These are phyloP conservation scores for Hymenoscyphus fructigenus DNA, from an alignment of 2,329 filamentous ascomycete genomes.

Conservation along the genomic window DNA sequence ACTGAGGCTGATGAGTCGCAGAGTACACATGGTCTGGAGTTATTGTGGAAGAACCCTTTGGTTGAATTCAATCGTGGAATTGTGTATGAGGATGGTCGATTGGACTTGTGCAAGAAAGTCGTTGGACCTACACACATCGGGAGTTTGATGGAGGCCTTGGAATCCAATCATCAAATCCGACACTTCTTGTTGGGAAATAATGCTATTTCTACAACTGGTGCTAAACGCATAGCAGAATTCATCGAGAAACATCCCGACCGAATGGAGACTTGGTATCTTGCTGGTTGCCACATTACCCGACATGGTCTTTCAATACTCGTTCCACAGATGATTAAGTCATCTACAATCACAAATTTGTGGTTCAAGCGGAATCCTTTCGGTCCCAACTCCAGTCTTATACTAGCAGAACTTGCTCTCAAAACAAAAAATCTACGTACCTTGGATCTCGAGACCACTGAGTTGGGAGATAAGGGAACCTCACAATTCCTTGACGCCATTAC, in stretches of 20 bases:
- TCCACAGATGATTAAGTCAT: slow-evolving; percentile 45
- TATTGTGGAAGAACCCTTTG: slow-evolving; percentile 10
- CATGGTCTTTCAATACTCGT: slow-evolving; percentile 44
- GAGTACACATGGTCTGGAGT: slow-evolving; percentile 8
- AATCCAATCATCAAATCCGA: slow-evolving; percentile 46
- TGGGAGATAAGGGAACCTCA: slow-evolving; percentile 44
- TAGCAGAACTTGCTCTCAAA: slow-evolving; percentile 46
- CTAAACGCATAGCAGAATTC: slow-evolving; percentile 46
- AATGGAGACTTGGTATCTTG: slow-evolving; percentile 56
- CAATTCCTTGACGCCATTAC: slow-evolving; percentile 18
- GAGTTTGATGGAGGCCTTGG: slow-evolving; percentile 49
- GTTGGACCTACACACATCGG: slow-evolving; percentile 52
- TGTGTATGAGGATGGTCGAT: slow-evolving; percentile 50
- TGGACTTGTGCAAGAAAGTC: slow-evolving; percentile 57
- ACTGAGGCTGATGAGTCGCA: slow-evolving; percentile 6
- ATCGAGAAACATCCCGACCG: slow-evolving; percentile 45
- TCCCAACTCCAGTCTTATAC: slow-evolving; percentile 39
- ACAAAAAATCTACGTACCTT: slow-evolving; percentile 47
- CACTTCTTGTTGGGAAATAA: slow-evolving; percentile 57
- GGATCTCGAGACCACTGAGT: slow-evolving; percentile 53
- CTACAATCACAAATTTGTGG: slow-evolving; percentile 50
- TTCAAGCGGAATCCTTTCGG: slow-evolving; percentile 54
- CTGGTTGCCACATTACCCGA: slow-evolving; percentile 52
- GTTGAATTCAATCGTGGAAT: slow-evolving; percentile 21
- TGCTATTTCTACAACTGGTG: slow-evolving; percentile 51